Conservation (phyloP, 495 filamentous ascomycete genomes). For the Penicillium diatomitis region DNA sequence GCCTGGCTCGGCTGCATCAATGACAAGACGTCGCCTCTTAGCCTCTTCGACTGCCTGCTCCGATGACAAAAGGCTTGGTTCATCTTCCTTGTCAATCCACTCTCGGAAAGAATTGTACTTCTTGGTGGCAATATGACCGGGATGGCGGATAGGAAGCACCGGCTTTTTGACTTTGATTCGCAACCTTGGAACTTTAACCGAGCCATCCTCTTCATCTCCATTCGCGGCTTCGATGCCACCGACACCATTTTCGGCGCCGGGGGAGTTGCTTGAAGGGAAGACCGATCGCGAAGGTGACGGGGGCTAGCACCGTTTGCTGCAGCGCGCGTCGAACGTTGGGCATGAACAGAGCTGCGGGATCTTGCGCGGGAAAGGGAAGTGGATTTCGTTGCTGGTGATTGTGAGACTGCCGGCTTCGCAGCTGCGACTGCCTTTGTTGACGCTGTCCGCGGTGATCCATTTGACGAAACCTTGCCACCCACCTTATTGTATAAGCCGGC, state of each 20-base stretch:
- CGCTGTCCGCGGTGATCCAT: conserved; percentile 25
- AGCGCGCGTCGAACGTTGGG: conserved; percentile 10
- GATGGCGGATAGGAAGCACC: conserved; percentile 42
- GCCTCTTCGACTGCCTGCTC: conserved; percentile 49
- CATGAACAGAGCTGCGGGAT: conserved; percentile 24
- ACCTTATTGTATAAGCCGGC: conserved; percentile 24
- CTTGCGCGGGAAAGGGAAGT: conserved; percentile 21
- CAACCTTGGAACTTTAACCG: conserved; percentile 31
- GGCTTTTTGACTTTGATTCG: conserved; percentile 47
- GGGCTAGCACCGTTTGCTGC: conserved; percentile 16
- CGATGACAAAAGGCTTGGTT: conserved; percentile 33
- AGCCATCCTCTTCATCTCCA: conserved; percentile 13
- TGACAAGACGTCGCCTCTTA: conserved; percentile 44
- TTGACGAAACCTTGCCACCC: conserved; percentile 22
- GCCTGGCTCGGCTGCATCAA: conserved; percentile 61
- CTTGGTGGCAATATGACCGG: conserved; percentile 38
- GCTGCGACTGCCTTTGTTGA: conserved; percentile 15
- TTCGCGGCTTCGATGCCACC: conserved; percentile 8
- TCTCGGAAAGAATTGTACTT: conserved; percentile 45
- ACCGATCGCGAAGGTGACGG: conserved; percentile 17
- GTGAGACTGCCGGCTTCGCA: conserved; percentile 17
- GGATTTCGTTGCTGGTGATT: conserved; percentile 22
- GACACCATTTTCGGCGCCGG: background rate
- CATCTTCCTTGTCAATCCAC: conserved; percentile 45
- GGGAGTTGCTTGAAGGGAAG: conserved; percentile 17